Conservation (phyloP, 495 filamentous ascomycete species). For the Lindgomyces ingoldianus region DNA sequence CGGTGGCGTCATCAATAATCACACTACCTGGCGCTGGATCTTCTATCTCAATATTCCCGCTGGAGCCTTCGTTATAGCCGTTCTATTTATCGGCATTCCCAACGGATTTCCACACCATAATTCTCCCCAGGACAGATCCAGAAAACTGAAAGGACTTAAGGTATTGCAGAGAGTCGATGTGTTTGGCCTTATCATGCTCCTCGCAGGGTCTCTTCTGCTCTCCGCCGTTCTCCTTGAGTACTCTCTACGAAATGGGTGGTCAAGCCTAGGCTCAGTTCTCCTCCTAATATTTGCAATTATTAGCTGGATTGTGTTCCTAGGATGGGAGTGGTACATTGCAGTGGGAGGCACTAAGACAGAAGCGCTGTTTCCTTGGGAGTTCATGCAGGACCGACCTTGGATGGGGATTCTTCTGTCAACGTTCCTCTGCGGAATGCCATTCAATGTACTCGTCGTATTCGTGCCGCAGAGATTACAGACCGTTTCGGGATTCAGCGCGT, state of each 20-base stretch:
- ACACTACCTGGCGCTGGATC: slow-evolving; percentile 52
- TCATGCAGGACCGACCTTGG: slow-evolving; percentile 20
- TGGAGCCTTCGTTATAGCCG: slow-evolving; percentile 6
- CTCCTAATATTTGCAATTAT: slow-evolving; percentile 18
- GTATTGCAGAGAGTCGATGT: slow-evolving; percentile 20
- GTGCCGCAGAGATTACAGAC: slow-evolving; percentile 23
- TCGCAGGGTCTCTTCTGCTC: slow-evolving; percentile 24
- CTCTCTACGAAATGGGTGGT: slow-evolving; percentile 14
- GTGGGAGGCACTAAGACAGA: slow-evolving; percentile 6
- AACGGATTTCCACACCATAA: slow-evolving; percentile 16
- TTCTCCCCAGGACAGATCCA: neutral
- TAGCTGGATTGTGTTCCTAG: slow-evolving; percentile 22
- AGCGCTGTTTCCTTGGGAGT: slow-evolving; percentile 29
- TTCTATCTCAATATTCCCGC: slow-evolving; percentile 38
- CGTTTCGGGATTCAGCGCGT: slow-evolving; percentile 12
- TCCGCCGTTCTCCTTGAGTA: slow-evolving; percentile 26
- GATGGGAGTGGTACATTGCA: slow-evolving; percentile 20
- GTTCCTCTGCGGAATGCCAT: slow-evolving; percentile 19
- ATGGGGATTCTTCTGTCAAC: slow-evolving; percentile 21
- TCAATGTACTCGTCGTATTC: slow-evolving; percentile 20
- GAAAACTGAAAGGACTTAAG: neutral
- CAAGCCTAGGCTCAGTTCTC: neutral
- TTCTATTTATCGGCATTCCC: slow-evolving; percentile 20
- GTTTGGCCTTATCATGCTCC: slow-evolving; percentile 13
- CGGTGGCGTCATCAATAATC: slow-evolving; percentile 46